Percentiles rank a stretch among this genome's conserved stretches.
Evolutionary conservation across 768 basidiomycete genomes (phyloP).

Genomic region (Russula griseocarnosa): DNA sequence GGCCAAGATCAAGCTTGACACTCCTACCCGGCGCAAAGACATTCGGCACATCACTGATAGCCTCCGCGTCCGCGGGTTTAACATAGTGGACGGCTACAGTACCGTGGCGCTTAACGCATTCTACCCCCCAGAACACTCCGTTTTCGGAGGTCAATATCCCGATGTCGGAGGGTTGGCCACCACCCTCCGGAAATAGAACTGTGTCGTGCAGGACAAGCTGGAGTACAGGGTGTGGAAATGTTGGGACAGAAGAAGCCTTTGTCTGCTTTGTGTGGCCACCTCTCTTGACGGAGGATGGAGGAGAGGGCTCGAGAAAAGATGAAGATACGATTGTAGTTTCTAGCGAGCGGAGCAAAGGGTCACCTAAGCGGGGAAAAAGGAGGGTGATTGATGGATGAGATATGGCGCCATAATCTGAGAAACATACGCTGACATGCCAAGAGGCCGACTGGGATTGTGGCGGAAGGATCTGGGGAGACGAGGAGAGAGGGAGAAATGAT

Average conservation of each 20-base stretch:
- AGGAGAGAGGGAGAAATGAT: constrained; percentile 55
- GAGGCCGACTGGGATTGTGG: constrained; percentile 67
- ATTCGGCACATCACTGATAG: constrained; percentile 43
- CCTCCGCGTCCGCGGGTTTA: constrained; percentile 38
- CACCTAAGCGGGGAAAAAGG: constrained; percentile 42
- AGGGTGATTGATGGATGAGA: background rate
- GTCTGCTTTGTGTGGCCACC: constrained; percentile 46
- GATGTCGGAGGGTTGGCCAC: constrained; percentile 76
- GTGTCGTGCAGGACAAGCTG: constrained; percentile 74
- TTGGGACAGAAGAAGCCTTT: constrained; percentile 50
- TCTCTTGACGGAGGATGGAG: constrained; percentile 41
- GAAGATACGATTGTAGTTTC: constrained; percentile 54
- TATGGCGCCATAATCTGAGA: constrained; percentile 7
- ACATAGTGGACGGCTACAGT: constrained; percentile 75
- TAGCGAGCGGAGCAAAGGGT: constrained; percentile 61
- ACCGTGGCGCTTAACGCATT: constrained; percentile 64
- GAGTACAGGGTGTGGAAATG: constrained; percentile 47
- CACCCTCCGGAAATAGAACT: constrained; percentile 76
- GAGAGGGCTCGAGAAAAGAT: constrained; percentile 43
- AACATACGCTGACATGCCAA: constrained; percentile 71
- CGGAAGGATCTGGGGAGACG: constrained; percentile 48
- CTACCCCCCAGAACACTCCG: constrained; percentile 52
- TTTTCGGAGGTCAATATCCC: constrained; percentile 49
- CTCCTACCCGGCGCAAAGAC: constrained; percentile 49
- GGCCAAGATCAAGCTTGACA: constrained; percentile 52